A percentile compares a stretch with the other conserved stretches of the same genome.
These are phyloP conservation scores for Styphnolobium japonicum DNA, from an alignment of 306 rosid genomes.

Conservation along the genomic window DNA sequence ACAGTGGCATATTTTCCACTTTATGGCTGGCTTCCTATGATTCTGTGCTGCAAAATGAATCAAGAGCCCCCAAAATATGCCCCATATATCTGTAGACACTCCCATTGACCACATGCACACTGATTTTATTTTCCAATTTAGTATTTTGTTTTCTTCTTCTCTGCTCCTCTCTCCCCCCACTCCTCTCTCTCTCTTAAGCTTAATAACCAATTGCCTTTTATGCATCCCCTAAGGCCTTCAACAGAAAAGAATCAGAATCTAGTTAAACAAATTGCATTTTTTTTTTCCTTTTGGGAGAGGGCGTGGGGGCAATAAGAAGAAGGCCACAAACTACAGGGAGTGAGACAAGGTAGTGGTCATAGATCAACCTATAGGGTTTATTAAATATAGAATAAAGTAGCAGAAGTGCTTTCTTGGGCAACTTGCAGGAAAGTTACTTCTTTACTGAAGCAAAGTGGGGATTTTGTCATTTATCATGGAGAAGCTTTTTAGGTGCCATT, in stretches of 20 bases:
- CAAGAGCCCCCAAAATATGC: neutral
- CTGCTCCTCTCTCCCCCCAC: neutral
- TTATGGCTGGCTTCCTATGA: neutral
- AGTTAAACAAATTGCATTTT: neutral
- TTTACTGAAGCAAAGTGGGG: conserved; percentile 21
- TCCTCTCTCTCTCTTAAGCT: neutral
- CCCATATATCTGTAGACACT: neutral
- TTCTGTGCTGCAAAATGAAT: neutral
- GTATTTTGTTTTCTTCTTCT: neutral
- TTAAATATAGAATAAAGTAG: conserved; percentile 39
- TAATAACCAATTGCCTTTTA: neutral
- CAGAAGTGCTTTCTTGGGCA: conserved; percentile 40
- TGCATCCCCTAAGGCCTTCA: neutral
- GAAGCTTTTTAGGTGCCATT: conserved; percentile 5
- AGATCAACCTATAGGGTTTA: conserved; percentile 16
- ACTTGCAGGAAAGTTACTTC: conserved; percentile 38
- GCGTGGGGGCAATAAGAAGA: neutral
- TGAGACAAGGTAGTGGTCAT: conserved; percentile 32
- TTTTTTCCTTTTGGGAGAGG: neutral
- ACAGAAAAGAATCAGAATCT: conserved; percentile 12
- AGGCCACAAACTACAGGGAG: neutral
- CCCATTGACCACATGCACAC: neutral
- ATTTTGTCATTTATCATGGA: conserved; percentile 24
- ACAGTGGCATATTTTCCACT: neutral
- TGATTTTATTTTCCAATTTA: too few relatives aligned